Conservation (phyloP, 2,329 filamentous ascomycete species). For the Hymenoscyphus albidus region DNA sequence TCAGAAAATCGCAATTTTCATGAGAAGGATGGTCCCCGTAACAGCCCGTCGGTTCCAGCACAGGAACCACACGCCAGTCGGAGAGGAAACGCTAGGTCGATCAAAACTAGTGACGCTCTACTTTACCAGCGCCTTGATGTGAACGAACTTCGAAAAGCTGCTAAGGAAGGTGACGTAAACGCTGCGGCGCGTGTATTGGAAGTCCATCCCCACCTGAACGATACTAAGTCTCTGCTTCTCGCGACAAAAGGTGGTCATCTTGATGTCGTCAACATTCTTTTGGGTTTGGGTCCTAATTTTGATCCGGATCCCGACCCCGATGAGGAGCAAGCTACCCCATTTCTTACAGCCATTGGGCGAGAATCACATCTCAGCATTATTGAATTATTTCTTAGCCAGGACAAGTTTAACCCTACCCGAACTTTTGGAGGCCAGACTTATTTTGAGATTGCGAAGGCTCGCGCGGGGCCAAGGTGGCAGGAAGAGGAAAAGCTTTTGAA, state of each 20-base stretch:
- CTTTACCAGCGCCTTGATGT: conserved; percentile 60
- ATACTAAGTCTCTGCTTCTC: conserved; percentile 83
- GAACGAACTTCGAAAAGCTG: conserved; percentile 57
- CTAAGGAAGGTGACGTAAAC: conserved; percentile 57
- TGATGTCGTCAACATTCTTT: conserved; percentile 40
- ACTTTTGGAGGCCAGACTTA: conserved; percentile 74
- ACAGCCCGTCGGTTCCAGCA: conserved; percentile 46
- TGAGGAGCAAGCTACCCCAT: conserved; percentile 78
- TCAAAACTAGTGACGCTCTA: conserved; percentile 61
- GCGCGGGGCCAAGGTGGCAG: conserved; percentile 84
- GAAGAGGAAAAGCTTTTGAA: conserved; percentile 81
- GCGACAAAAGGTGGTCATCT: conserved; percentile 90
- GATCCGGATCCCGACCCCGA: conserved; percentile 68
- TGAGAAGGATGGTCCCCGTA: conserved; percentile 55
- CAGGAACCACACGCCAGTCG: conserved; percentile 32
- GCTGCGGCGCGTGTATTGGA: conserved; percentile 59
- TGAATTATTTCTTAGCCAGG: conserved; percentile 71
- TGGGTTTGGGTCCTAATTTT: conserved; percentile 46
- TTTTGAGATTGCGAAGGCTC: conserved; percentile 77
- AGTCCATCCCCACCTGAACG: conserved; percentile 54
- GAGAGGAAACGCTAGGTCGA: conserved; percentile 51
- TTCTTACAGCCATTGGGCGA: conserved; percentile 89
- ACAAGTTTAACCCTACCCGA: conserved; percentile 76
- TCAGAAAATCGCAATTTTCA: conserved; percentile 46
- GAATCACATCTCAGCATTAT: conserved; percentile 86